Evolutionary conservation across 805 yeast species (phyloP).

Genomic region (Nakazawaea wyomingensis): DNA sequence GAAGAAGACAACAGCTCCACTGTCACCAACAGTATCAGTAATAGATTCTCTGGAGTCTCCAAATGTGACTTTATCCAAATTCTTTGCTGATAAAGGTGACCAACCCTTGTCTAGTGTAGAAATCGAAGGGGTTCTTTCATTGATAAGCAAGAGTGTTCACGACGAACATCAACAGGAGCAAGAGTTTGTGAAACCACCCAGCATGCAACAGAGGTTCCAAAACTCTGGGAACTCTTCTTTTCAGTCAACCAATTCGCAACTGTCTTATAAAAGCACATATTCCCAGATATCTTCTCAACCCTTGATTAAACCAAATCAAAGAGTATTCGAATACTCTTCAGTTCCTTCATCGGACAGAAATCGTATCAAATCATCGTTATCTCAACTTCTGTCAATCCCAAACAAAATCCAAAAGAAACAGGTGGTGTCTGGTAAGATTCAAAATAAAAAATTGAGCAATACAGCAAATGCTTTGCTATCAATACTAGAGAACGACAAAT

Average conservation of each 20-base stretch:
- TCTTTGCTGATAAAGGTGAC: constrained; percentile 54
- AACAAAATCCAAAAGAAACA: constrained; percentile 8
- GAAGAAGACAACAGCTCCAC: background rate
- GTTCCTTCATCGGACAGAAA: constrained; percentile 23
- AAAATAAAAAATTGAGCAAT: constrained; percentile 19
- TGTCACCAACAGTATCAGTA: background rate
- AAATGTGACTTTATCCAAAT: constrained; percentile 9
- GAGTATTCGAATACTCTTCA: constrained; percentile 24
- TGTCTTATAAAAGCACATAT: constrained; percentile 20
- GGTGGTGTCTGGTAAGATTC: constrained; percentile 14
- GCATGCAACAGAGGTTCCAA: too few species aligned
- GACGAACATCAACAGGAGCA: constrained; percentile 12
- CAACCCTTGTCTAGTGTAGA: constrained; percentile 70
- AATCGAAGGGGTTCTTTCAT: constrained; percentile 72
- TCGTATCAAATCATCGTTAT: constrained; percentile 24
- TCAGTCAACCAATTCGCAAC: too few species aligned
- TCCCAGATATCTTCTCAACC: constrained; percentile 12
- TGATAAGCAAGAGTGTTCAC: constrained; percentile 38
- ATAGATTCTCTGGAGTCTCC: constrained; percentile 3
- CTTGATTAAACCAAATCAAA: constrained; percentile 16
- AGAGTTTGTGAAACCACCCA: too few species aligned
- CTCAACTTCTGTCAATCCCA: constrained; percentile 17
- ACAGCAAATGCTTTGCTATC: constrained; percentile 22
- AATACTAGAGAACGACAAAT: constrained; percentile 15
- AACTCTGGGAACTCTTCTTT: too few species aligned